phyloP scores from a whole-genome alignment of 2,329 filamentous ascomycete species.

The Aureobasidium melanogenum region DNA sequence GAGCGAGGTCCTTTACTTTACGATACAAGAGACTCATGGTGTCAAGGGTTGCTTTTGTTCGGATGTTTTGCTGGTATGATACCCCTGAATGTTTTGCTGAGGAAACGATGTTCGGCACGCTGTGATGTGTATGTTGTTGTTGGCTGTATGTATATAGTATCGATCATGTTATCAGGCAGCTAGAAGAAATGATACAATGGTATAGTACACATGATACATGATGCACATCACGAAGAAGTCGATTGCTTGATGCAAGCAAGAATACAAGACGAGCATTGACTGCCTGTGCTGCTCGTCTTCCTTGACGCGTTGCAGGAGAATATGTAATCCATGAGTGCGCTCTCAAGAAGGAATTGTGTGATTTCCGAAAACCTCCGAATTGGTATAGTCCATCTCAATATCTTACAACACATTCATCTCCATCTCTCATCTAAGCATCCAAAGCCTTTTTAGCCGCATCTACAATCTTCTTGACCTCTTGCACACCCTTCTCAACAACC shows the following conservation, averaged over 20 bases:
- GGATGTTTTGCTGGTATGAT: not conserved
- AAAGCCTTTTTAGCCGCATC: constrained; percentile 41
- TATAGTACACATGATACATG: not conserved
- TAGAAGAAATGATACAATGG: not conserved
- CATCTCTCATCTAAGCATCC: constrained; percentile 16
- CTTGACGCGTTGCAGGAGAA: too few species aligned
- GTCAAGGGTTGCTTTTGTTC: not conserved
- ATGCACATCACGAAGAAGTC: not conserved
- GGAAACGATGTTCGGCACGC: not conserved
- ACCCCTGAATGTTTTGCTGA: not conserved
- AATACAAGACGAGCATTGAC: too few species aligned
- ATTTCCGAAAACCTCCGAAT: not conserved
- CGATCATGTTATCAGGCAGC: not conserved
- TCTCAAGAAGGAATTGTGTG: too few species aligned
- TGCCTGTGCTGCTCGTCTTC: too few species aligned
- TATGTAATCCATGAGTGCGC: too few species aligned
- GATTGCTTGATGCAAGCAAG: too few species aligned
- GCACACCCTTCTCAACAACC: constrained; percentile 39
- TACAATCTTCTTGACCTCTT: constrained; percentile 40
- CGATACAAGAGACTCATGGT: not conserved
- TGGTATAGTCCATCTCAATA: not conserved
- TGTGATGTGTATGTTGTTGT: not conserved
- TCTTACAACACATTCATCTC: not conserved
- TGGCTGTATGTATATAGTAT: not conserved
- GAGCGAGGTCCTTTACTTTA: not conserved